Conservation (phyloP, 1,284 basidiomycete genomes). For the Rhodotorula glutinis region DNA sequence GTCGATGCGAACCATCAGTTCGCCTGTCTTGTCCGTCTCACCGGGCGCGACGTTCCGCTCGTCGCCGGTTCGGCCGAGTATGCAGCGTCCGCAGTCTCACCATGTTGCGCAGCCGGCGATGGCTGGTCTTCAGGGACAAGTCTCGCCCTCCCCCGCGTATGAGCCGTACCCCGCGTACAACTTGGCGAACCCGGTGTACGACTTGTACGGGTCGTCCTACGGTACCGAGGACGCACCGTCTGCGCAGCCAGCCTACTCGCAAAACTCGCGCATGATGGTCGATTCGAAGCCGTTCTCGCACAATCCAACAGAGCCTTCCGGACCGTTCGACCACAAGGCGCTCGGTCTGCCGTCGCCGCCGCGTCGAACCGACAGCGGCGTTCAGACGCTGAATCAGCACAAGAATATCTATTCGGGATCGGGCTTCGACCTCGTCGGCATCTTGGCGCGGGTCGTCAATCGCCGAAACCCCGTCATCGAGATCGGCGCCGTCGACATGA, state of each 20-base stretch:
- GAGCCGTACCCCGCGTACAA: constrained; percentile 16
- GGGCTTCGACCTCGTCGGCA: constrained; percentile 82
- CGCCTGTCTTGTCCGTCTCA: not conserved
- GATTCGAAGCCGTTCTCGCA: constrained; percentile 2
- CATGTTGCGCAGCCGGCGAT: not conserved
- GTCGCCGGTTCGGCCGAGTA: not conserved
- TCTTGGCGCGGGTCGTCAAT: constrained; percentile 71
- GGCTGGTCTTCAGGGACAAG: not conserved
- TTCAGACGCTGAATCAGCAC: constrained; percentile 12
- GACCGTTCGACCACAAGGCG: constrained; percentile 16
- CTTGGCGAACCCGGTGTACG: constrained; percentile 19
- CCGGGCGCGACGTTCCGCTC: constrained; percentile 2
- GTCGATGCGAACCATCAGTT: constrained; percentile 1
- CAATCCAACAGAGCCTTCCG: constrained; percentile 18
- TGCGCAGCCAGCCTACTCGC: not conserved
- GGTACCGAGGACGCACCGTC: not conserved
- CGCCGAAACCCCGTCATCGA: constrained; percentile 70
- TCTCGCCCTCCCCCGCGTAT: not conserved
- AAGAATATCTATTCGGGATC: constrained; percentile 69
- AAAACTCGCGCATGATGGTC: not conserved
- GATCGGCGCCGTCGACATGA: constrained; percentile 86
- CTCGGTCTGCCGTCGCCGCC: constrained; percentile 20
- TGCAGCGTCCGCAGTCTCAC: not conserved
- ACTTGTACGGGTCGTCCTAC: constrained; percentile 21
- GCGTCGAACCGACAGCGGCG: not conserved